Evolutionary conservation across 257 asterid genomes (phyloP).

Genomic region (Solanum sparsipilum): DNA sequence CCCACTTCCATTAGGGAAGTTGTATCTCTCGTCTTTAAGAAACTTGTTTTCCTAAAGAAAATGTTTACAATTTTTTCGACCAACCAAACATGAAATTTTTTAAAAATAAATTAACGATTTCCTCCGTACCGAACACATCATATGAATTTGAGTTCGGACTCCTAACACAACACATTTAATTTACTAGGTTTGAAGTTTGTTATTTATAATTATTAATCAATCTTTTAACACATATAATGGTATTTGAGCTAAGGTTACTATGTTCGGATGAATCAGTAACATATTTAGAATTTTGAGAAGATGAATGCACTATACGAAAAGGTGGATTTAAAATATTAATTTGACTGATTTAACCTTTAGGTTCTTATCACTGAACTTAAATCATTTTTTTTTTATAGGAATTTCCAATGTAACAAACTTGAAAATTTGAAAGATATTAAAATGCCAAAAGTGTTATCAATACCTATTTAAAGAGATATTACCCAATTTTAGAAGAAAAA

Average conservation of each 20-base stretch:
- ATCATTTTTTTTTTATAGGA: not conserved
- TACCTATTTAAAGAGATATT: not conserved
- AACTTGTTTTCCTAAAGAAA: not conserved
- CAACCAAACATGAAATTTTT: not conserved
- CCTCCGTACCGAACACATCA: not conserved
- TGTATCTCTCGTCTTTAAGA: not conserved
- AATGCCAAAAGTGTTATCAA: too few relatives aligned
- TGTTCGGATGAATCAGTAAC: not conserved
- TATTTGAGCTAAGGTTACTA: not conserved
- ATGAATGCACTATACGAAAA: too few relatives aligned
- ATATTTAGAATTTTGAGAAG: not conserved
- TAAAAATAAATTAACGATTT: not conserved
- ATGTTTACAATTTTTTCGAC: too few relatives aligned
- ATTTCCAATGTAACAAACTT: not conserved
- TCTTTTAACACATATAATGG: not conserved
- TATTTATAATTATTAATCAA: not conserved
- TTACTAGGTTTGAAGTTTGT: not conserved
- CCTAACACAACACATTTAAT: not conserved
- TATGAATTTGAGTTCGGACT: not conserved
- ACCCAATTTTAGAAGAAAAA: not conserved
- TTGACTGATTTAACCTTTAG: too few relatives aligned
- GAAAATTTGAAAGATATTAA: not conserved
- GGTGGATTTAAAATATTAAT: too few relatives aligned
- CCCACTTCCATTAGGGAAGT: not conserved
- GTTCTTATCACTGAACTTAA: not conserved